Evolutionary conservation across 768 basidiomycete species (phyloP).

Genomic region (Chalciporus chontae): DNA sequence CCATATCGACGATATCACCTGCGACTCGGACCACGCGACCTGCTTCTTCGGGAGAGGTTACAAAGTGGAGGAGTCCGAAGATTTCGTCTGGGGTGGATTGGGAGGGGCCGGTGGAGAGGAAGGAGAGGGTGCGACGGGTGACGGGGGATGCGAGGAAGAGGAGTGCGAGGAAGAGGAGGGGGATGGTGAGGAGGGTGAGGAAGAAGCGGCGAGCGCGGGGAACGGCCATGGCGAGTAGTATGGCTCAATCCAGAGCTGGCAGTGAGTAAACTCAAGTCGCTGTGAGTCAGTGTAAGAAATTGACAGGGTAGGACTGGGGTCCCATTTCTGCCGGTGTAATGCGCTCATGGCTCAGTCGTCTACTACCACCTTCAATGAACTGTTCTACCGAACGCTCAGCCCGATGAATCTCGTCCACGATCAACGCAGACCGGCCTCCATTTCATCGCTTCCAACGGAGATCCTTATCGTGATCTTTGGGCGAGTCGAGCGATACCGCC

Average conservation of each 20-base stretch:
- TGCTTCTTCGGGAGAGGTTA: conserved; percentile 39
- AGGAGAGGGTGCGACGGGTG: conserved; percentile 30
- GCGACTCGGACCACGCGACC: conserved; percentile 8
- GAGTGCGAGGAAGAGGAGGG: conserved; percentile 35
- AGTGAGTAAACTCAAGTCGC: not conserved
- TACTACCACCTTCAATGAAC: too few relatives aligned
- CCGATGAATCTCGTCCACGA: too few relatives aligned
- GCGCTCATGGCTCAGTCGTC: too few relatives aligned
- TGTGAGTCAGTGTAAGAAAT: too few relatives aligned
- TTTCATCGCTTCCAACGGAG: not conserved
- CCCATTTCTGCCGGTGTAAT: too few relatives aligned
- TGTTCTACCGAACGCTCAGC: too few relatives aligned
- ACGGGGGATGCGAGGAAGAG: conserved; percentile 38
- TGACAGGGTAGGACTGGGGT: too few relatives aligned
- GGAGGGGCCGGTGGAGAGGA: conserved; percentile 40
- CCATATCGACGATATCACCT: conserved; percentile 43
- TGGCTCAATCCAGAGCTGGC: not conserved
- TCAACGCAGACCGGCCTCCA: not conserved
- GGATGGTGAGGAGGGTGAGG: conserved; percentile 36
- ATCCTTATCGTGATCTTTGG: not conserved
- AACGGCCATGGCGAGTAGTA: conserved; percentile 3
- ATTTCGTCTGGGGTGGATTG: conserved; percentile 52
- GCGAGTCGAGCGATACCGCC: not conserved
- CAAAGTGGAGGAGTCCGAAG: conserved; percentile 67
- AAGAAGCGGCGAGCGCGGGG: conserved; percentile 45